Conservation (phyloP, 2,329 filamentous ascomycete species). For the Aureobasidium sp. region DNA sequence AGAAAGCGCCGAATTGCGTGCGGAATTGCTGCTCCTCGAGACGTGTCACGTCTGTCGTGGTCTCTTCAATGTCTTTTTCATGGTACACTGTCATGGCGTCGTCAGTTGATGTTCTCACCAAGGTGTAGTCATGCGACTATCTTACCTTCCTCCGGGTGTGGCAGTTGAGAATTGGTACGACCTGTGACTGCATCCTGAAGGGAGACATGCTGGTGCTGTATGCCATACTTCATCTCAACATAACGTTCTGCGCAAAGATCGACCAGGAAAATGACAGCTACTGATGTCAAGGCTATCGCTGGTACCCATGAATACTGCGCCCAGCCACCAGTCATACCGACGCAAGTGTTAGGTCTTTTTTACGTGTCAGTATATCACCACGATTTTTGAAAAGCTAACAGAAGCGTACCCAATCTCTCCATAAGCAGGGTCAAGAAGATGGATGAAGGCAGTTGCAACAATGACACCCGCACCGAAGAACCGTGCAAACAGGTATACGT, state of each 20-base stretch:
- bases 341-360: constrained; percentile 30
- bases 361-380: background rate
- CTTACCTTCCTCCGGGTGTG: background rate
- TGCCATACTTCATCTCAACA: constrained; percentile 42
- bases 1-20: constrained; percentile 70
- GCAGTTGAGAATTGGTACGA: background rate
- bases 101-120: background rate
- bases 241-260: constrained; percentile 47
- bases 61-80: background rate
- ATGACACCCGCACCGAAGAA: constrained; percentile 94
- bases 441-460: constrained; percentile 70
- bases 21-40: background rate
- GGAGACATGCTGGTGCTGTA: constrained; percentile 3
- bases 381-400: background rate
- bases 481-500: constrained; percentile 75
- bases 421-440: background rate
- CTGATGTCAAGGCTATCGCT: constrained; percentile 43
- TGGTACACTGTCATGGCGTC: background rate
- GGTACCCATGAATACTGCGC: constrained; percentile 46
- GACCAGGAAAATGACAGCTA: constrained; percentile 45
- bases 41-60: background rate
- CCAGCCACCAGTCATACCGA: constrained; percentile 49
- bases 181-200: background rate
- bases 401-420: constrained; percentile 29
- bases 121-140: background rate